phyloP scores from a whole-genome alignment of 768 basidiomycete genomes.

The Boletus pseudopeckii region DNA sequence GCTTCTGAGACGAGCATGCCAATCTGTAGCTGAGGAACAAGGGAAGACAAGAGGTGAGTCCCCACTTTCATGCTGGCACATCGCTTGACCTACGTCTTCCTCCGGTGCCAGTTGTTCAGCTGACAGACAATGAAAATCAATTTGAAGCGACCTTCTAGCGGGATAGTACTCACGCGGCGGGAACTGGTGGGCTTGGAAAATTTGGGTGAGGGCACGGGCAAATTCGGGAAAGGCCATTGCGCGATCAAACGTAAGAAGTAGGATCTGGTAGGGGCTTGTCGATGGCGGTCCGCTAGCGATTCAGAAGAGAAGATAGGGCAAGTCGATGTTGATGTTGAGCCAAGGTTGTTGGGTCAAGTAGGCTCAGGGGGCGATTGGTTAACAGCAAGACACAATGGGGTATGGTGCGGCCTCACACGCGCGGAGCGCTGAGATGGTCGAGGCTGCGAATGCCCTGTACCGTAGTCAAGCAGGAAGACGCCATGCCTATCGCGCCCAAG shows the following conservation, averaged over 20 bases:
- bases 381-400: too few species aligned
- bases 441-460: neutral
- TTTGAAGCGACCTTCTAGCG: neutral
- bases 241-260: neutral
- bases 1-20: neutral
- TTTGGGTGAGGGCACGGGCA: rapidly evolving
- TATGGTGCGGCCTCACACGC: neutral
- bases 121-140: neutral
- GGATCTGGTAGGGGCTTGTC: too few species aligned
- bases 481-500: neutral
- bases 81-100: neutral
- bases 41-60: neutral
- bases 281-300: neutral
- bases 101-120: neutral
- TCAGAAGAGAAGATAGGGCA: neutral
- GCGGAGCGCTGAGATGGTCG: neutral
- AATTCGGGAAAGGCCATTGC: neutral
- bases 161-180: neutral
- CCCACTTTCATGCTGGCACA: neutral
- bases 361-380: too few species aligned
- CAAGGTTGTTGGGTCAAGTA: neutral
- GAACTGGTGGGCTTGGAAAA: neutral
- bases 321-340: neutral
- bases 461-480: neutral
- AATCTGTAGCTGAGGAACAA: neutral